Conservation (phyloP, 805 yeast species). For the Ogataea zsoltii region DNA sequence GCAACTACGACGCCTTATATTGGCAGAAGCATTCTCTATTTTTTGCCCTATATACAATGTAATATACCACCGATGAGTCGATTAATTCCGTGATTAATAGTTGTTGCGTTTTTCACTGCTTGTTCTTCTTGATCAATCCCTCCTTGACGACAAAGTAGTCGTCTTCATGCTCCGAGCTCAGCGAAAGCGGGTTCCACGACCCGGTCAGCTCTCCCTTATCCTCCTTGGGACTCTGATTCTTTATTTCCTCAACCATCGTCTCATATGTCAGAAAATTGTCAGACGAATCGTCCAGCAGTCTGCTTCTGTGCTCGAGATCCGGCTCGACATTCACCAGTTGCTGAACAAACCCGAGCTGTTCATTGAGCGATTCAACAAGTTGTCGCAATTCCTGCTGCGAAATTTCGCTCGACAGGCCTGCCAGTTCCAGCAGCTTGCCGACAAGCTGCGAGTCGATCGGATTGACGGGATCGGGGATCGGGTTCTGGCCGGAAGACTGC, state of each 20-base stretch:
- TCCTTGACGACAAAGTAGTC: conserved; percentile 46
- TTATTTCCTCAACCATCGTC: conserved; percentile 31
- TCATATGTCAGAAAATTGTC: conserved; percentile 30
- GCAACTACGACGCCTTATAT: too few species aligned
- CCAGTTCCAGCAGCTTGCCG: conserved; percentile 42
- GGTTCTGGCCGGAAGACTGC: neutral
- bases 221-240: conserved; percentile 20
- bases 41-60: neutral
- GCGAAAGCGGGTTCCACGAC: conserved; percentile 43
- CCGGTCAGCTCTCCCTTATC: conserved; percentile 43
- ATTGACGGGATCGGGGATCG: neutral
- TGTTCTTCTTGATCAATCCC: conserved; percentile 43
- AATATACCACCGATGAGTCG: neutral
- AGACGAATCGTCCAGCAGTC: conserved; percentile 31
- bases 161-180: conserved; percentile 36
- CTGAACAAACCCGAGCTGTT: conserved; percentile 52
- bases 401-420: conserved; percentile 46
- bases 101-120: conserved; percentile 15
- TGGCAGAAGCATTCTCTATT: too few species aligned
- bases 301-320: conserved; percentile 21
- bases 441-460: conserved; percentile 21
- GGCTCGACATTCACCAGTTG: conserved; percentile 40
- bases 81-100: neutral
- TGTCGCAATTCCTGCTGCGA: conserved; percentile 30
- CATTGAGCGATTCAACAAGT: conserved; percentile 39